phyloP scores from a whole-genome alignment of 192 early-diverging fungal genomes.

The Coemansia sp. region DNA sequence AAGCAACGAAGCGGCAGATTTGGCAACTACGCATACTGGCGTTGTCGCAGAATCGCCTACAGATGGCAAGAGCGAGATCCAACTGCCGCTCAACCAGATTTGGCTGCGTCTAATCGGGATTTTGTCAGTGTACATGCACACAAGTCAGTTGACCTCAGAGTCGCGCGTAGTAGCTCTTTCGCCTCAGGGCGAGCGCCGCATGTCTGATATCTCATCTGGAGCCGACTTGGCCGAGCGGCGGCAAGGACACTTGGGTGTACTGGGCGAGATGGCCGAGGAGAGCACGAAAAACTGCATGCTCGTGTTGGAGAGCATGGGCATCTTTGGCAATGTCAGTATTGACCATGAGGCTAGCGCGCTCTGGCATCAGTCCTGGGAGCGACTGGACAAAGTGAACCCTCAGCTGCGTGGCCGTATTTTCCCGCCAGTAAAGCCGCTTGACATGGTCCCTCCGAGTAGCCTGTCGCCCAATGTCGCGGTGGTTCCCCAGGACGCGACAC shows the following conservation, averaged over 20 bases:
- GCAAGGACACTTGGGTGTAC: conserved; percentile 30
- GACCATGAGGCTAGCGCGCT: conserved; percentile 19
- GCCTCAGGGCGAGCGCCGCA: neutral
- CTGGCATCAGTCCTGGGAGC: conserved; percentile 35
- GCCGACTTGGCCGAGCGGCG: conserved; percentile 11
- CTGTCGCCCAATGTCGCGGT: neutral
- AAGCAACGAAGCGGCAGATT: neutral
- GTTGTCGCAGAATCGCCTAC: neutral
- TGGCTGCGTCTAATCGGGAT: conserved; percentile 43
- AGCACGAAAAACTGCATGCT: conserved; percentile 49
- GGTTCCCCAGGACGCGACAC: neutral
- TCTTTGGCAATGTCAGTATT: conserved; percentile 22
- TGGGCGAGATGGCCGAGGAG: conserved; percentile 53
- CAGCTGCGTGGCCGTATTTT: conserved; percentile 36
- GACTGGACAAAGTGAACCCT: conserved; percentile 39
- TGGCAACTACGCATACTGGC: conserved; percentile 2
- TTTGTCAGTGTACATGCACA: conserved; percentile 41
- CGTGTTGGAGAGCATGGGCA: conserved; percentile 39
- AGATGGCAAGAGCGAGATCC: neutral
- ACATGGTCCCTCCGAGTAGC: neutral
- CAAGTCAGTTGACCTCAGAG: conserved; percentile 29
- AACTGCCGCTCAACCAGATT: conserved; percentile 20
- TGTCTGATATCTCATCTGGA: neutral
- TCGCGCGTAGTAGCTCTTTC: conserved; percentile 9
- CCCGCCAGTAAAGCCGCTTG: conserved; percentile 10